Percentiles rank a stretch among this genome's conserved stretches.
These are phyloP conservation scores for Hypoxylon sp. DNA, from an alignment of 2,329 filamentous ascomycete species.

Conservation along the genomic window DNA sequence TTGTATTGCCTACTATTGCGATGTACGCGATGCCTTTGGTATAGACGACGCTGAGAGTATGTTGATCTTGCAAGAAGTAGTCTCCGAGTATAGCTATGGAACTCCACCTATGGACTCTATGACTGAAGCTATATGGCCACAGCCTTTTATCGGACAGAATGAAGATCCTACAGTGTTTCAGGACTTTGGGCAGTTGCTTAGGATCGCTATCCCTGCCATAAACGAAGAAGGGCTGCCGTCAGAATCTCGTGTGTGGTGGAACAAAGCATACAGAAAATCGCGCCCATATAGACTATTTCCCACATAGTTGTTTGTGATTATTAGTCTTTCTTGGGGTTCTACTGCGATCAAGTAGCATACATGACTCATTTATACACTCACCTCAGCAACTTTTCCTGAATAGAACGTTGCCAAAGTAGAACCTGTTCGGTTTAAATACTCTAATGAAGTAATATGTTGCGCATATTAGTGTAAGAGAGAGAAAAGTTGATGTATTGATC, in stretches of 20 bases:
- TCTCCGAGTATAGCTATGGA: not conserved
- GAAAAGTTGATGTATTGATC: too few species aligned
- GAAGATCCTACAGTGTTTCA: not conserved
- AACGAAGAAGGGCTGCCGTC: not conserved
- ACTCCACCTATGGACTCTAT: not conserved
- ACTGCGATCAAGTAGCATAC: too few species aligned
- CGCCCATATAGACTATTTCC: not conserved
- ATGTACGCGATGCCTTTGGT: constrained; percentile 34
- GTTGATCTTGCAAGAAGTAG: constrained; percentile 17
- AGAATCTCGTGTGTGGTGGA: not conserved
- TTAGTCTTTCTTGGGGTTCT: not conserved
- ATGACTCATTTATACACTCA: not conserved
- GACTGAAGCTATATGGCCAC: not conserved
- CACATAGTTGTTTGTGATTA: not conserved
- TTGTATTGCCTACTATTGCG: constrained; percentile 32
- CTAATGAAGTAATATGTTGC: too few species aligned
- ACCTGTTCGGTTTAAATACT: too few species aligned
- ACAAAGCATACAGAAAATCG: not conserved
- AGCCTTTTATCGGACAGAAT: not conserved
- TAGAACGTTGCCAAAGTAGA: too few species aligned
- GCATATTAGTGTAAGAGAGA: too few species aligned
- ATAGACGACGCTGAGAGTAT: constrained; percentile 26
- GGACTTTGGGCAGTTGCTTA: not conserved
- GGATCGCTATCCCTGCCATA: not conserved
- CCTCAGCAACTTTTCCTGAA: too few species aligned